Percentiles rank a stretch among this genome's conserved stretches.
Evolutionary conservation across 176 grass and related monocot genomes (phyloP).

Genomic region (Carex kokanica): DNA sequence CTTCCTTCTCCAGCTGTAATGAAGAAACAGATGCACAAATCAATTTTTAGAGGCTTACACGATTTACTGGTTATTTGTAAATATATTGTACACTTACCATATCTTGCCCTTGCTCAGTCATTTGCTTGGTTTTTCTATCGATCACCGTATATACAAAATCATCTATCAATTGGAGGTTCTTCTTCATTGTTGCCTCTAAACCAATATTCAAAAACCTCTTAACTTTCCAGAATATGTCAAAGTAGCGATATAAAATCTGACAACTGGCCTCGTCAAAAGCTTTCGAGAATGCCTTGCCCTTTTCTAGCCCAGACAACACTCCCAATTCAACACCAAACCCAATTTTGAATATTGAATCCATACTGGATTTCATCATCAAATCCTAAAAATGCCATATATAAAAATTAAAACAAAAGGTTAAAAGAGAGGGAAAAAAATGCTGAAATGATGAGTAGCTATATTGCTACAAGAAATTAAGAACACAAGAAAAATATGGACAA

Average conservation of each 20-base stretch:
- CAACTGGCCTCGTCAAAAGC: constrained; percentile 70
- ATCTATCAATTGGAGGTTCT: constrained; percentile 42
- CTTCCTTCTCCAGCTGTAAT: constrained; percentile 36
- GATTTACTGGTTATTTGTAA: background rate
- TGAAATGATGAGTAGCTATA: too few relatives aligned
- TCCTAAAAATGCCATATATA: constrained; percentile 10
- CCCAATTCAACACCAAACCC: constrained; percentile 58
- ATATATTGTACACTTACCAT: constrained; percentile 26
- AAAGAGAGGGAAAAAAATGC: too few relatives aligned
- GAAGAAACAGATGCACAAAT: background rate
- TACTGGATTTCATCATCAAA: constrained; percentile 57
- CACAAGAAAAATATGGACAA: background rate
- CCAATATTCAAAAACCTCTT: constrained; percentile 59
- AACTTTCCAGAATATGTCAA: constrained; percentile 53
- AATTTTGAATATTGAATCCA: constrained; percentile 73
- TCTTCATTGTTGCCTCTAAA: constrained; percentile 53
- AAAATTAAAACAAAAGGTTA: background rate
- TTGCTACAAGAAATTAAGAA: too few relatives aligned
- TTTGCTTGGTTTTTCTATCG: constrained; percentile 35
- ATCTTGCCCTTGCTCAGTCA: constrained; percentile 23
- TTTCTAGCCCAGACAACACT: constrained; percentile 23
- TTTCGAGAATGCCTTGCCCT: constrained; percentile 42
- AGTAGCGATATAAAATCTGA: constrained; percentile 16
- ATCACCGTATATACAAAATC: constrained; percentile 65
- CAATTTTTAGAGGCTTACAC: background rate